Base-by-base conservation (phyloP, 805 yeast genomes). In the Kodamaea jinghongensis region DNA sequence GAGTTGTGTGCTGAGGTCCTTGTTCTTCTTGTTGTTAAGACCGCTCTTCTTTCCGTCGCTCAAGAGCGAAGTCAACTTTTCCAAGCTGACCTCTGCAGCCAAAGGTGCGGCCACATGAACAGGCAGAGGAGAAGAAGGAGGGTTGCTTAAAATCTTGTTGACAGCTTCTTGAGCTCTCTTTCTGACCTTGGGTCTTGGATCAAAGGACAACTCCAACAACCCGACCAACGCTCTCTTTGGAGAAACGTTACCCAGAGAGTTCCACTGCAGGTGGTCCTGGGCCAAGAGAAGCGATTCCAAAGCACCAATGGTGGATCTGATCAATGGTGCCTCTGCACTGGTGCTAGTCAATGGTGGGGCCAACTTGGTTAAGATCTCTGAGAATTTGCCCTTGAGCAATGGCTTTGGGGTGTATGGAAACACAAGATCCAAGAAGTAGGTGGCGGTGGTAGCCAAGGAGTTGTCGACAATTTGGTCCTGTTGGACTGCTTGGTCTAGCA, bases 111-210 rank as follows among this genome's bases (percentile, higher is more conserved):
- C 95, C 28, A 86, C 83, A 57, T 91, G 97, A 29, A 78, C 83
- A 4, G 81, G 73, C 10, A 81, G 72, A 6, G 95, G 91, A 8
- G 89, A 85, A 0, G 84, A 73, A 8, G 96, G 95, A 2, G 86
- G 83, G 45, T 75, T 75, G 2, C 65, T 48, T 44, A 93, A 66
- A 22, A 93, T 67, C 3, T 70, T 73, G 35, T 73, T 65, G n/a
- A 93, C 73, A 2, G 97, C 86, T 42, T 93, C 99, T 53, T 82
- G 84, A 1, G 98, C 96, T 69, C 97, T 83, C 75, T 85, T 87
- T 60, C 99, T 79, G 9, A 93, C 95, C 54, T 93, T 93, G 27
- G 99, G 99, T 57, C 98, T 78, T 33, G 85, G 83, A 61, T 93
- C 97, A 31, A 86, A 65, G 0, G 91, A 78, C 45, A 88, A 71